Conservation (phyloP, 768 basidiomycete genomes). For the Tubosaeta sp. region DNA sequence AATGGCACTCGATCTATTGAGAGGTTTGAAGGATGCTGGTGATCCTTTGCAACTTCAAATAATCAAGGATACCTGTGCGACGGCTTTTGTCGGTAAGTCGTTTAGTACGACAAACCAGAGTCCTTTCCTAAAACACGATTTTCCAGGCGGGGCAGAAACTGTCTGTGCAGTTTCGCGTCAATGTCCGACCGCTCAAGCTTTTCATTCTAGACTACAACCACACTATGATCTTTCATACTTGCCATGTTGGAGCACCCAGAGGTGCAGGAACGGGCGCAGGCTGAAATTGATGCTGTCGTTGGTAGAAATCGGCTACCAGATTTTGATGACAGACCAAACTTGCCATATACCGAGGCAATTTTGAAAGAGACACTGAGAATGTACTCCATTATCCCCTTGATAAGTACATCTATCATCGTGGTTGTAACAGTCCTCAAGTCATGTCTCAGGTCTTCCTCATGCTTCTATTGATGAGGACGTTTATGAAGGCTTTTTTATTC, state of each 20-base stretch:
- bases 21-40: background rate
- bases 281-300: conserved; percentile 28
- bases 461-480: background rate
- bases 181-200: background rate
- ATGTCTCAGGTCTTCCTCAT: conserved; percentile 6
- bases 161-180: background rate
- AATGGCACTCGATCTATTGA: conserved; percentile 14
- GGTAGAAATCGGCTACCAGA: conserved; percentile 27
- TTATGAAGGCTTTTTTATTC: background rate
- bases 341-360: conserved; percentile 30
- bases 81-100: background rate
- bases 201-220: conserved; percentile 5
- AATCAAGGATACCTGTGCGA: background rate
- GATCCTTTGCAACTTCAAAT: background rate
- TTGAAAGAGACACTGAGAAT: conserved; percentile 28
- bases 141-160: conserved; percentile 20
- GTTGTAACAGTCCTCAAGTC: background rate
- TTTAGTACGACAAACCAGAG: background rate
- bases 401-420: background rate
- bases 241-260: conserved; percentile 31
- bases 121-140: background rate
- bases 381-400: conserved; percentile 25
- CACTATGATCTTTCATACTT: conserved; percentile 23
- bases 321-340: conserved; percentile 18
- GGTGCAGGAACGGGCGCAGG: conserved; percentile 27